Percentiles rank a stretch among this genome's conserved stretches.
These are phyloP conservation scores for Delitschia confertaspora DNA, from an alignment of 495 filamentous ascomycete genomes.

Conservation along the genomic window DNA sequence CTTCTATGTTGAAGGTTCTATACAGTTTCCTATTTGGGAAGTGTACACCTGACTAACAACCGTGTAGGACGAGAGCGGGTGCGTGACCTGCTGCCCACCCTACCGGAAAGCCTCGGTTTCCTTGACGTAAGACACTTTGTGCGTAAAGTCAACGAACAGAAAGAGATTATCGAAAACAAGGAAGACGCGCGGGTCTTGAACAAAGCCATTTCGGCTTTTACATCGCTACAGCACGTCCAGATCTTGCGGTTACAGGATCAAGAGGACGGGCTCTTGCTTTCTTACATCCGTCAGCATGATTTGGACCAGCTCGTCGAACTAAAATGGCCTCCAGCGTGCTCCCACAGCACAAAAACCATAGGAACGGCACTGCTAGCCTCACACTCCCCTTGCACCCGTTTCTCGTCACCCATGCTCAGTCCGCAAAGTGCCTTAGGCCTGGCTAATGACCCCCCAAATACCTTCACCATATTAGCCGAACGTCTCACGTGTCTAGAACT, in stretches of 20 bases:
- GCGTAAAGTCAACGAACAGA: constrained; percentile 39
- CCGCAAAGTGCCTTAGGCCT: constrained; percentile 49
- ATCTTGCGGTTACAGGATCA: constrained; percentile 55
- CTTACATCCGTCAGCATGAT: constrained; percentile 35
- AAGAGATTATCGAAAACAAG: constrained; percentile 34
- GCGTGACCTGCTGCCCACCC: constrained; percentile 29
- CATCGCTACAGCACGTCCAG: constrained; percentile 55
- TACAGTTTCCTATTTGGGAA: constrained; percentile 15
- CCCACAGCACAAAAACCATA: constrained; percentile 51
- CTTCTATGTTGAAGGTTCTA: constrained; percentile 46
- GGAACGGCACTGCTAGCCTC: constrained; percentile 48
- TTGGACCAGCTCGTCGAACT: constrained; percentile 37
- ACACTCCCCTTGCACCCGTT: constrained; percentile 47
- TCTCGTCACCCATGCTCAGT: constrained; percentile 57
- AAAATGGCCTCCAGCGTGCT: constrained; percentile 57
- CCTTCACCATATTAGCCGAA: constrained; percentile 44
- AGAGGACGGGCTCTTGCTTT: constrained; percentile 45
- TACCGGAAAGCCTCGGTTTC: constrained; percentile 24
- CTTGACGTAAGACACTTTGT: constrained; percentile 36
- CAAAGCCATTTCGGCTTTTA: constrained; percentile 49
- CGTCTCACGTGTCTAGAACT: constrained; percentile 44
- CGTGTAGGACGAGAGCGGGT: constrained; percentile 33
- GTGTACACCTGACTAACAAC: constrained; percentile 21
- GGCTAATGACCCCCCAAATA: constrained; percentile 39
- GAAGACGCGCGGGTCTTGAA: constrained; percentile 43